phyloP scores from a whole-genome alignment of 2,329 filamentous ascomycete species.

The Fusarium scirpi region DNA sequence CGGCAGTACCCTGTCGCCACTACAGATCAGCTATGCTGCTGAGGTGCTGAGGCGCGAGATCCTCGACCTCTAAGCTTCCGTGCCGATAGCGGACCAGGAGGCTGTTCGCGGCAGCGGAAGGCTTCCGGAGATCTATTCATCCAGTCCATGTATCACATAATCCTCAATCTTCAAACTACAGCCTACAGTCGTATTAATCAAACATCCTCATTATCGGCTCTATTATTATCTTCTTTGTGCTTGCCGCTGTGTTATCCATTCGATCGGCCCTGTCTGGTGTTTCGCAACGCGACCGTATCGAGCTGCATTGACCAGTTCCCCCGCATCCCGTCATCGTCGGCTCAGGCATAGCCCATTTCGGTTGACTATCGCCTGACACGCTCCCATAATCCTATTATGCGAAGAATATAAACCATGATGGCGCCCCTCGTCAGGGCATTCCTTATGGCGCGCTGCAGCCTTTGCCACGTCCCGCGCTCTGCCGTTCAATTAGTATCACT shows the following conservation, averaged over 20 bases:
- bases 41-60: not conserved
- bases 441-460: constrained; percentile 28
- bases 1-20: not conserved
- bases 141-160: constrained; percentile 11
- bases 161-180: not conserved
- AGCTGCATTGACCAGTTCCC: constrained; percentile 32
- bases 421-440: constrained; percentile 44
- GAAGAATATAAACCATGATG: constrained; percentile 39
- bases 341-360: constrained; percentile 35
- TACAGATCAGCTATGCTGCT: constrained; percentile 1
- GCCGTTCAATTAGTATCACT: constrained; percentile 9
- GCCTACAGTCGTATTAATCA: not conserved
- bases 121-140: constrained; percentile 8
- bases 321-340: constrained; percentile 46
- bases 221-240: not conserved
- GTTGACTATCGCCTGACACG: constrained; percentile 37
- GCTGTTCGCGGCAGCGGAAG: constrained; percentile 21
- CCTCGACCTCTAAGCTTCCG: not conserved
- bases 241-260: constrained; percentile 1
- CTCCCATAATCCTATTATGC: constrained; percentile 39
- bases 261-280: constrained; percentile 29
- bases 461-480: constrained; percentile 24
- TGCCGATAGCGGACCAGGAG: constrained; percentile 38
- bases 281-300: constrained; percentile 28
- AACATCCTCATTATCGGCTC: not conserved